Percentiles rank a stretch among this genome's conserved stretches.
Conservation (phyloP, 495 filamentous ascomycete genomes). For the Xylaria bambusicola region DNA sequence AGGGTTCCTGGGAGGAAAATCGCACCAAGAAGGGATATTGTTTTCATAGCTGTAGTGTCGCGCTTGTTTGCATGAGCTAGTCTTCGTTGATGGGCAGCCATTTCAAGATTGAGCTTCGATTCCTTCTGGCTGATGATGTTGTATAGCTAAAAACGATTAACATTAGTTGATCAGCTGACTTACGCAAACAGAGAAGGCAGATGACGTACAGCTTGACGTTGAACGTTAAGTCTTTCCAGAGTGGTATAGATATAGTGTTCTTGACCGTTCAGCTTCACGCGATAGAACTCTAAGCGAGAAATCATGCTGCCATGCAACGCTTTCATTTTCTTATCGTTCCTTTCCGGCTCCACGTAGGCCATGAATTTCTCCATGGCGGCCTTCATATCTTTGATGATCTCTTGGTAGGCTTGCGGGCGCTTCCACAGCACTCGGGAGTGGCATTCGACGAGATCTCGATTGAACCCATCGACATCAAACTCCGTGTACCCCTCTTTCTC, state of each 20-base stretch:
- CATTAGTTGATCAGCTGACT: constrained; percentile 13
- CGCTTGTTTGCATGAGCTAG: constrained; percentile 58
- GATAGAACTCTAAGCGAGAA: constrained; percentile 55
- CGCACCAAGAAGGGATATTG: constrained; percentile 56
- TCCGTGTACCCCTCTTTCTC: constrained; percentile 51
- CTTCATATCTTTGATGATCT: constrained; percentile 50
- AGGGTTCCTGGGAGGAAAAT: constrained; percentile 58
- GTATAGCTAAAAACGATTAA: constrained; percentile 41
- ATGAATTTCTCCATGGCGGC: constrained; percentile 47
- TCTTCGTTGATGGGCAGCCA: constrained; percentile 58
- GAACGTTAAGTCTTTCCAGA: constrained; percentile 53
- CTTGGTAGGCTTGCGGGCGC: constrained; percentile 56
- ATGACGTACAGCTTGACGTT: constrained; percentile 52
- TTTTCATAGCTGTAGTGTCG: constrained; percentile 59
- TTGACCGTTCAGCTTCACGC: constrained; percentile 55
- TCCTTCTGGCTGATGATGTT: constrained; percentile 62
- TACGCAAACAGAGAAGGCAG: constrained; percentile 18
- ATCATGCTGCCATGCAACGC: constrained; percentile 47
- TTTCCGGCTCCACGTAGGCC: constrained; percentile 20
- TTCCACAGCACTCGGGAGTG: constrained; percentile 61
- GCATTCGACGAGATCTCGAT: constrained; percentile 58
- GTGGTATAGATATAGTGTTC: constrained; percentile 59
- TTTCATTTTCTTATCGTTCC: constrained; percentile 29
- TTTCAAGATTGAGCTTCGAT: constrained; percentile 56
- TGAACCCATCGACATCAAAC: constrained; percentile 56